phyloP scores from a whole-genome alignment of 1,284 basidiomycete species.

The Fomes fomentarius region DNA sequence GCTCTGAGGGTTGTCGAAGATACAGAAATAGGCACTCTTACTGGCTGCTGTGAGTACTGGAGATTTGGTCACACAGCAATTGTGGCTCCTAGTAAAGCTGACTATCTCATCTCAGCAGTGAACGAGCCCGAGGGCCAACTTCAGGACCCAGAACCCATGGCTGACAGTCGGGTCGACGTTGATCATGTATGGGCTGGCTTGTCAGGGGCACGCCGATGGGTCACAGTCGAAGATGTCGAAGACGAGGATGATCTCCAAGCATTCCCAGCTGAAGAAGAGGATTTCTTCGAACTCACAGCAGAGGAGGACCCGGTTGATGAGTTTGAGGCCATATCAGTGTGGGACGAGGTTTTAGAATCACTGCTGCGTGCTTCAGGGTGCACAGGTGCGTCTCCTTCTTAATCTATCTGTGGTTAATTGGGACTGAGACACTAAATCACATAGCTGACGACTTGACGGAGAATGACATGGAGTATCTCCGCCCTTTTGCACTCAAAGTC shows the following conservation, averaged over 20 bases:
- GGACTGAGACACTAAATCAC: background rate
- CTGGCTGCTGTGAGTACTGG: no score
- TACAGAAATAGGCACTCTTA: no score
- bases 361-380: background rate
- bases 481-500: conserved; percentile 26
- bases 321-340: conserved; percentile 8
- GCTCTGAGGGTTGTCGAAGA: no score
- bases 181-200: no score
- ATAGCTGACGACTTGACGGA: conserved; percentile 13
- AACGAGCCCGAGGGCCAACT: no score
- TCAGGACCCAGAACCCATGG: background rate
- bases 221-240: background rate
- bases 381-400: background rate
- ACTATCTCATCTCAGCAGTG: no score
- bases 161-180: background rate
- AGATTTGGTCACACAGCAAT: no score
- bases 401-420: background rate
- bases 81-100: no score
- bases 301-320: background rate
- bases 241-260: background rate
- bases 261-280: background rate
- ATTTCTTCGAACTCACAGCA: background rate
- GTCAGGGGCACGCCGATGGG: no score
- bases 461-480: conserved; percentile 14
- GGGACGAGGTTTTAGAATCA: conserved; percentile 9